These are phyloP conservation scores for Magnaporthiopsis incrustans DNA, from an alignment of 2,329 filamentous ascomycete genomes.

Conservation along the genomic window DNA sequence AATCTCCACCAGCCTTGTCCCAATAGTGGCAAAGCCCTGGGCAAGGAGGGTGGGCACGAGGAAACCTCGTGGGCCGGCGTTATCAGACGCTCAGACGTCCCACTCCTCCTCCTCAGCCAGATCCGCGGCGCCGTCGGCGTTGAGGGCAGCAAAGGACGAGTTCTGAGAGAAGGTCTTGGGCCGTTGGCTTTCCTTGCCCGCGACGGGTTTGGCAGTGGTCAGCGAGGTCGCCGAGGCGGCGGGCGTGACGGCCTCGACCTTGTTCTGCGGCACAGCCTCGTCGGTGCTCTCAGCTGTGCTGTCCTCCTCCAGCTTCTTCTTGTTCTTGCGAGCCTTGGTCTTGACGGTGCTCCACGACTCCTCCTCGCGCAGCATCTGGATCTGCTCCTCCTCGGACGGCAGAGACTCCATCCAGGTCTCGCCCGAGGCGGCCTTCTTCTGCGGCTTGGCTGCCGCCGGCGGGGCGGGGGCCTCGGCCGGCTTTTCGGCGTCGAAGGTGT, in stretches of 20 bases:
- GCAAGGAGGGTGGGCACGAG: background rate
- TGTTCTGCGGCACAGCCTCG: conserved; percentile 16
- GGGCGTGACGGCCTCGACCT: conserved; percentile 16
- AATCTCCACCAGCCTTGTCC: too few species aligned
- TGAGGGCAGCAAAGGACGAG: conserved; percentile 42
- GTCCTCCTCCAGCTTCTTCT: conserved; percentile 30
- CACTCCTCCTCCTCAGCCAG: conserved; percentile 40
- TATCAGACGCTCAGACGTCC: conserved; percentile 32
- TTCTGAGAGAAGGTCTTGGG: conserved; percentile 29
- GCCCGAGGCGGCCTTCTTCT: conserved; percentile 20
- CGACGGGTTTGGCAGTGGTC: conserved; percentile 9
- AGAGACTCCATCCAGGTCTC: conserved; percentile 42
- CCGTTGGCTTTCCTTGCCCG: conserved; percentile 22
- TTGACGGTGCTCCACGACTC: conserved; percentile 52
- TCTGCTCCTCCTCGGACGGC: conserved; percentile 55
- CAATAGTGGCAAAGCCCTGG: background rate
- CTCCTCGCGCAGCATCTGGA: conserved; percentile 48
- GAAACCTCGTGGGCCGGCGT: background rate
- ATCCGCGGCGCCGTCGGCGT: conserved; percentile 29
- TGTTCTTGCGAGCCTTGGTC: conserved; percentile 32
- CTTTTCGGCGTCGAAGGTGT: conserved; percentile 42
- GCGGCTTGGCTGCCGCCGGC: conserved; percentile 19
- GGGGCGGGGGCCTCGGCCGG: conserved; percentile 11
- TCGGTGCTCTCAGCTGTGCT: conserved; percentile 17
- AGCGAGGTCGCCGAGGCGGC: conserved; percentile 16